A percentile compares a stretch with the other conserved stretches of the same genome.
phyloP scores from a whole-genome alignment of 306 rosid genomes.

The Bauhinia variegata region DNA sequence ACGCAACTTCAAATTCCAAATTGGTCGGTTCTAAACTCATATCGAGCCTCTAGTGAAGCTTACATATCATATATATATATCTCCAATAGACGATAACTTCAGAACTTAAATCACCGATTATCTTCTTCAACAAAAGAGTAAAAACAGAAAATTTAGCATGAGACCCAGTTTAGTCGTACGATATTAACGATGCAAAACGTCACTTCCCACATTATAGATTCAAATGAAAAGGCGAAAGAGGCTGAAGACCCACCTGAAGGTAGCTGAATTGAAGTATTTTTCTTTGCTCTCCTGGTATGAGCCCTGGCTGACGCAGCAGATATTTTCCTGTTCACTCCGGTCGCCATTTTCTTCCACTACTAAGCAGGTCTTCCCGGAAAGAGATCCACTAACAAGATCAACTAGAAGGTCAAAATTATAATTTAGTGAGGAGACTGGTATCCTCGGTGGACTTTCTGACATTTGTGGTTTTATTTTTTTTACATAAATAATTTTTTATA shows the following conservation, averaged over 20 bases:
- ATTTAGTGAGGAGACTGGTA: background rate
- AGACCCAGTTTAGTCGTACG: background rate
- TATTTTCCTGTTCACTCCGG: constrained; percentile 61
- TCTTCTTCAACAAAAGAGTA: no score
- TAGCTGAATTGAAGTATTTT: constrained; percentile 44
- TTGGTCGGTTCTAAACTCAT: background rate
- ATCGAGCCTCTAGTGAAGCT: no score
- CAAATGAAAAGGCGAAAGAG: constrained; percentile 1
- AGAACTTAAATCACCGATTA: no score
- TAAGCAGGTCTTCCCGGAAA: background rate
- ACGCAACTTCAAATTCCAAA: background rate
- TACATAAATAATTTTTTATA: no score
- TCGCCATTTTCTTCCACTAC: constrained; percentile 49
- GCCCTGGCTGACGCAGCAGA: constrained; percentile 82
- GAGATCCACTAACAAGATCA: background rate
- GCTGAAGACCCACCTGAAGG: constrained; percentile 53
- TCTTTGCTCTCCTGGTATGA: constrained; percentile 68
- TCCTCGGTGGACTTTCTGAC: no score
- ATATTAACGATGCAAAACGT: background rate
- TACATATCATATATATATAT: no score
- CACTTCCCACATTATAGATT: background rate
- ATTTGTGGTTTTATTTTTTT: no score
- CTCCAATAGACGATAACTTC: no score
- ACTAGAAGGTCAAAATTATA: background rate
- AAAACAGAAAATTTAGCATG: no score